Base-by-base conservation (phyloP, 2,329 filamentous ascomycete species). In the Clarireedia sp. region DNA sequence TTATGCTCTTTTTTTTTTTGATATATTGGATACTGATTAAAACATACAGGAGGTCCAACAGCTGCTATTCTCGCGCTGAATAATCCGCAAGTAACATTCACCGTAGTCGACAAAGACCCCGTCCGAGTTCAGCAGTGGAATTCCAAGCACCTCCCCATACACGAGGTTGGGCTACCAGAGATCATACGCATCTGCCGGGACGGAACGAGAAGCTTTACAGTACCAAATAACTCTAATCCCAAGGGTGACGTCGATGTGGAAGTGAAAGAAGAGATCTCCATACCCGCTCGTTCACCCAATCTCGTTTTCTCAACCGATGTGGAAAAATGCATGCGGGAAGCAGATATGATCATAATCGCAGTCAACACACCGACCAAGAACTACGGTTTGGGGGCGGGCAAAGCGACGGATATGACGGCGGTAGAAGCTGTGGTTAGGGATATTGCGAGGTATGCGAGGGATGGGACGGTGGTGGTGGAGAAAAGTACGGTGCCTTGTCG, bases 351-450 rank as follows among this genome's bases (percentile, higher is more conserved):
- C 55, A 80, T 92, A 57, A 79, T 91, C 54, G 81, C 85, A 14
- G 88, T 92, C 63, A 89, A 90, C 69, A 91, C 88, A 0, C 87
- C 87, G 2, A 90, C 87, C 44, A 91, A 90, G 72, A 79, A 74
- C 37, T 79, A 78, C 48, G 87, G 87, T 54, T 72, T 81, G 21
- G 88, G 87, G 48, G 82, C 83, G 5, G 87, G 86, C 10, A 79
- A 77, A 60, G 87, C 87, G 0, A 86, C 86, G 16, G 86, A 91
- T 63, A 81, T 91, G 73, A 81, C 81, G 1, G 81, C 82, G 10
- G 80, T 91, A 24, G 87, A 91, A 68, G 81, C 81, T 17, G 87
- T 86, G 5, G 82, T 82, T 1, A 76, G 78, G 50, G 80, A 81
- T 54, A 83, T 91, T 36, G 87, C 86, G 9, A 74, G 80, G 60